Percentiles rank a stretch among this genome's conserved stretches.
Conservation (phyloP, 1,284 basidiomycete species). For the Ganoderma lingzhi region DNA sequence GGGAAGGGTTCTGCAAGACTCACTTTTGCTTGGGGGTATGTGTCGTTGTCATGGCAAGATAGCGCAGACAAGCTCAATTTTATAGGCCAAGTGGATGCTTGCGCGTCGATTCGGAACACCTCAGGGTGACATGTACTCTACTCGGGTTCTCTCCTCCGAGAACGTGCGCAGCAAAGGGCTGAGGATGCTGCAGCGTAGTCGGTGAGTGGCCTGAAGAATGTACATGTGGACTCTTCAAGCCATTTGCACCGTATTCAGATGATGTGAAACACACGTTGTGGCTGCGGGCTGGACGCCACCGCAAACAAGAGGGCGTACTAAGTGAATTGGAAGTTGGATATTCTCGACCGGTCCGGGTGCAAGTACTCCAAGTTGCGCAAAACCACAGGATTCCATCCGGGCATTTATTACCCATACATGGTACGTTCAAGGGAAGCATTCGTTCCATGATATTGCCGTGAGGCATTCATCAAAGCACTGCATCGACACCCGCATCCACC, state of each 20-base stretch:
- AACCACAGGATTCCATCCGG: background rate
- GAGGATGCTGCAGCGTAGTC: slow-evolving; percentile 12
- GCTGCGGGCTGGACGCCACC: background rate
- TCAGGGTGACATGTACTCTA: background rate
- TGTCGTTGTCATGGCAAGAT: background rate
- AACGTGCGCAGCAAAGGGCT: background rate
- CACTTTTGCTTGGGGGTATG: background rate
- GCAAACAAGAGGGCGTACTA: background rate
- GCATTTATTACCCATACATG: background rate
- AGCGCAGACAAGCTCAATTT: background rate
- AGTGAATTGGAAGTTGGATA: background rate
- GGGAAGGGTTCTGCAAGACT: background rate
- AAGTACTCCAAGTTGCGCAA: background rate
- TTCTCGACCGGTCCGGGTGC: background rate
- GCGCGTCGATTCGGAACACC: slow-evolving; percentile 2
- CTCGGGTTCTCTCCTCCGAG: background rate
- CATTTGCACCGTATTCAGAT: background rate
- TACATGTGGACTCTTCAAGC: background rate
- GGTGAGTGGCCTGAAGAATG: background rate
- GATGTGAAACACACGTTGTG: background rate
- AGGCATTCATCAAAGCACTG: slow-evolving; percentile 2
- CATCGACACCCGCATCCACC: slow-evolving; percentile 20
- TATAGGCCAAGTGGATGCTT: slow-evolving; percentile 6
- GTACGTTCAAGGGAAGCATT: background rate
- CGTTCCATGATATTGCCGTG: background rate